phyloP scores from a whole-genome alignment of 768 basidiomycete genomes.

The Naganishia randhawae region DNA sequence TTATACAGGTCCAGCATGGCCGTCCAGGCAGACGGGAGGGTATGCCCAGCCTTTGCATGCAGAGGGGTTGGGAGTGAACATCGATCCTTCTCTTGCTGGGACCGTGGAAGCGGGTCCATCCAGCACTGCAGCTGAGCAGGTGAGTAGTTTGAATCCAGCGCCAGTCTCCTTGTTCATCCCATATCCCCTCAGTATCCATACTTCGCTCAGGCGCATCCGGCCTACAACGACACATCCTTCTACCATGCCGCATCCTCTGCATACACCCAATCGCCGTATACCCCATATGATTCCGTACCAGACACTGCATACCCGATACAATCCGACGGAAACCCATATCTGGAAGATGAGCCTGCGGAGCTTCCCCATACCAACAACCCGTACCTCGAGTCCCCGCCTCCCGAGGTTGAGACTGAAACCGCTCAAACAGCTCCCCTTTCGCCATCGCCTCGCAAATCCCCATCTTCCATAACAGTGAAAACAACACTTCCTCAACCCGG shows the following conservation, averaged over 20 bases:
- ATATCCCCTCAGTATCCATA: neutral
- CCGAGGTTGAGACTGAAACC: neutral
- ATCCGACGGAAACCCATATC: slow-evolving; percentile 3
- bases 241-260: neutral
- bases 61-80: neutral
- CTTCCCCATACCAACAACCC: neutral
- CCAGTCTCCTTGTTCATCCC: neutral
- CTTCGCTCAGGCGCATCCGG: neutral
- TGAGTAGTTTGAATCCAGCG: neutral
- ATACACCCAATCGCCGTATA: neutral
- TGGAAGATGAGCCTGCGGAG: neutral
- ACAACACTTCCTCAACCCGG: neutral
- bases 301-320: neutral
- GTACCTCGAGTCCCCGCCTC: slow-evolving; percentile 8
- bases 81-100: neutral
- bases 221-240: neutral
- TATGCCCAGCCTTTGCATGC: neutral
- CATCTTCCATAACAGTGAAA: neutral
- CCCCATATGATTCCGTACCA: neutral
- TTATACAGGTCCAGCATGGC: neutral
- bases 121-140: neutral
- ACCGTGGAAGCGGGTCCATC: neutral
- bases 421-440: neutral
- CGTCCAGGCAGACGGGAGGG: neutral
- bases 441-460: no score